Percentiles rank a stretch among this genome's conserved stretches.
These are phyloP conservation scores for Vitis riparia DNA, from an alignment of 164 flowering plant species.

Conservation along the genomic window DNA sequence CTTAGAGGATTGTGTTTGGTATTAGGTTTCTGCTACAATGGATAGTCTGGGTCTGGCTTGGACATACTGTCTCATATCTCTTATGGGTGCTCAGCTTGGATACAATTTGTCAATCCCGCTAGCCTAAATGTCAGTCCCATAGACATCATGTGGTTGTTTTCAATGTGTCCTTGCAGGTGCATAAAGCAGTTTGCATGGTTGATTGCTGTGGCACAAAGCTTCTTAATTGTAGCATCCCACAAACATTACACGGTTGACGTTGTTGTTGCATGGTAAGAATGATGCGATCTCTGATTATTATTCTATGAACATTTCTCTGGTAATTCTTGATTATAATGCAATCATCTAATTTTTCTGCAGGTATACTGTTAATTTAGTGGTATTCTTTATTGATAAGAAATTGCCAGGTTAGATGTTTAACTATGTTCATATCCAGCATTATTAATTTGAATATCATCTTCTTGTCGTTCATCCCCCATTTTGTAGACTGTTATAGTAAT, in stretches of 20 bases:
- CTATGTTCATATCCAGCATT: too few species aligned
- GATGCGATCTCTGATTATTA: neutral
- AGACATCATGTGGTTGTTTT: too few species aligned
- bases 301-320: neutral
- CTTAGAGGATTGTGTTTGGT: neutral
- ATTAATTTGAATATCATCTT: too few species aligned
- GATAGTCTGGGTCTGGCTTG: neutral
- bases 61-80: too few species aligned
- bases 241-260: constrained; percentile 73
- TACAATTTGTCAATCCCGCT: neutral
- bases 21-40: neutral
- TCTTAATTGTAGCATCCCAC: constrained; percentile 87
- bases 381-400: constrained; percentile 78
- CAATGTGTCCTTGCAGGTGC: constrained; percentile 35
- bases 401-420: constrained; percentile 55
- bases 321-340: neutral
- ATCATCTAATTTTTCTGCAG: constrained; percentile 31
- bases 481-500: neutral
- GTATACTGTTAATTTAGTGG: constrained; percentile 93
- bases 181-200: constrained; percentile 85
- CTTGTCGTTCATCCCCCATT: neutral
- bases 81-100: neutral
- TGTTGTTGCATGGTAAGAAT: constrained; percentile 42
- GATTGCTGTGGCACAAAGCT: constrained; percentile 67
- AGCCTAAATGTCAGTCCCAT: too few species aligned